Conservation (phyloP, 208 protist species). For the Acanthamoeba royreba region DNA sequence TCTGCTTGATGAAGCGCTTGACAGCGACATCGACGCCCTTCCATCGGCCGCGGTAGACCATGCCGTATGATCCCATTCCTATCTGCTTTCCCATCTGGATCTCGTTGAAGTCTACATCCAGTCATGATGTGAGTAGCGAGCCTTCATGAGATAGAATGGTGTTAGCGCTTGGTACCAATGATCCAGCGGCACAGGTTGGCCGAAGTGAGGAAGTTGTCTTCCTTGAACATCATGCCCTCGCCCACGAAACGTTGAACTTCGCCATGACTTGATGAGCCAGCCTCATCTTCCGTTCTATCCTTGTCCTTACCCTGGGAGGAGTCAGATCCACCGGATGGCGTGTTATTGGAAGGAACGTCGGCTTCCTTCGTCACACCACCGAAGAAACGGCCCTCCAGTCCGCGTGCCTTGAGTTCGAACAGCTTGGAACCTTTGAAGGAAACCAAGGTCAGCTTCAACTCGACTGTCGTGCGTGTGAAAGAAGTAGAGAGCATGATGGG, state of each 20-base stretch:
- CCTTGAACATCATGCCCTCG: slow-evolving; percentile 3
- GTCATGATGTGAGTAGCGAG: too few relatives aligned
- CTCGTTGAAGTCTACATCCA: slow-evolving; percentile 5
- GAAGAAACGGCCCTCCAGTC: slow-evolving; percentile 22
- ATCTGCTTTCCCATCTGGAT: slow-evolving; percentile 18
- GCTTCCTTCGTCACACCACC: background rate
- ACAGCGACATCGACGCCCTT: slow-evolving; percentile 45
- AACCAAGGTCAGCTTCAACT: too few relatives aligned
- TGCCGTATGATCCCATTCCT: background rate
- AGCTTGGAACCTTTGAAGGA: background rate
- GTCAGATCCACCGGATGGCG: background rate
- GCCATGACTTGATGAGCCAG: background rate
- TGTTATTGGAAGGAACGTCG: background rate
- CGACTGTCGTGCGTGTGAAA: background rate
- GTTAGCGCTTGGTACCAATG: too few relatives aligned
- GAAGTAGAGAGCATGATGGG: background rate
- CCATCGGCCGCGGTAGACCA: slow-evolving; percentile 29
- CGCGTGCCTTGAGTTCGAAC: background rate
- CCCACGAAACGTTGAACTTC: too few relatives aligned
- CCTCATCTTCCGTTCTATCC: background rate
- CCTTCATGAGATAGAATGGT: background rate
- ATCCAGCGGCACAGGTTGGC: slow-evolving; percentile 50
- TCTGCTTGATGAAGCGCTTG: slow-evolving; percentile 48
- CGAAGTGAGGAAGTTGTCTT: slow-evolving; percentile 39
- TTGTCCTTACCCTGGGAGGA: background rate